Evolutionary conservation across 75 land plant genomes (phyloP).

Genomic region (Chamaecyparis obtusa): DNA sequence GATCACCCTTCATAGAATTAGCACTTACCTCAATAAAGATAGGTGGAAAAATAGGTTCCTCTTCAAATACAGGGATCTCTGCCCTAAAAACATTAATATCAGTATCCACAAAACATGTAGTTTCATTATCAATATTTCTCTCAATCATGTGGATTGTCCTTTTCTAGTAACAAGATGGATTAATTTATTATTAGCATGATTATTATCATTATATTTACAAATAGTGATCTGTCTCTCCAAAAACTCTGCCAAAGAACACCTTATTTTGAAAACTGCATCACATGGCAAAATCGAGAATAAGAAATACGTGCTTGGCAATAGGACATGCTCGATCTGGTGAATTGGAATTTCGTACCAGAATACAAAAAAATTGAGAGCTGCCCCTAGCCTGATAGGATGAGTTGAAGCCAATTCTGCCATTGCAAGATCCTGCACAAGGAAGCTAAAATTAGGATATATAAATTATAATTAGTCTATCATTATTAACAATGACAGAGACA

Average conservation of each 20-base stretch:
- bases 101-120: no score
- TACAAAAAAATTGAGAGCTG: slow-evolving; percentile 55
- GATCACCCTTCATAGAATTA: no score
- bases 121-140: no score
- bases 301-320: slow-evolving; percentile 41
- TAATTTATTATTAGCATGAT: no score
- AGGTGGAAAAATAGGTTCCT: no score
- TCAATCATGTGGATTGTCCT: not conserved
- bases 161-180: not conserved
- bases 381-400: slow-evolving; percentile 48
- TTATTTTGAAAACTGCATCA: not conserved
- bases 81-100: no score
- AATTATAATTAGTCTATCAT: not conserved
- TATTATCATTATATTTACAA: no score
- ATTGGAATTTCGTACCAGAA: slow-evolving; percentile 60
- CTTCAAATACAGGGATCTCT: no score
- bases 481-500: not conserved
- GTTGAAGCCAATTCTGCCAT: slow-evolving; percentile 45
- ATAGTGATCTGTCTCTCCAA: no score
- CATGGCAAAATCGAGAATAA: not conserved
- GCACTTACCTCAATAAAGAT: no score
- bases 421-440: slow-evolving; percentile 38
- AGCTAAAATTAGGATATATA: slow-evolving; percentile 11
- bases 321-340: slow-evolving; percentile 57
- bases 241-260: no score